Conservation (phyloP, 192 early-diverging fungal species). For the Coemansia sp. region DNA sequence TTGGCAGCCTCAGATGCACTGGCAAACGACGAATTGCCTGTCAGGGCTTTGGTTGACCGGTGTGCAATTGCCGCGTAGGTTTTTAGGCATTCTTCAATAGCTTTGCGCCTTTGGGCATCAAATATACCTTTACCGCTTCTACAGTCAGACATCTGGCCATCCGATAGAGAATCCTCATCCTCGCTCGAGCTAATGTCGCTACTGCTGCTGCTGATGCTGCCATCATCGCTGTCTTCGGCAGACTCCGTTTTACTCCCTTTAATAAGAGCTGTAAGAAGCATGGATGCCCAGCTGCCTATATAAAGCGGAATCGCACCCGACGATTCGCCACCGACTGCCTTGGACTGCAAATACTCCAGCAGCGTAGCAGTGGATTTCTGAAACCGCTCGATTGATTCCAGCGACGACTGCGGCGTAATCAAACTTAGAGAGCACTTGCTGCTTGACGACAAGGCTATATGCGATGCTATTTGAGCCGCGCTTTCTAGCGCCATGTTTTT, state of each 20-base stretch:
- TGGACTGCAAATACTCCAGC: conserved; percentile 37
- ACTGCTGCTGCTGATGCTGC: conserved; percentile 6
- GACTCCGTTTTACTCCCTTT: conserved; percentile 8
- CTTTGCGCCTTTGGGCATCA: conserved; percentile 25
- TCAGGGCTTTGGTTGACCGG: conserved; percentile 38
- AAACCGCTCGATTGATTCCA: conserved; percentile 26
- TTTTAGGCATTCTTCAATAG: conserved; percentile 36
- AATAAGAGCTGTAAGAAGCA: conserved; percentile 32
- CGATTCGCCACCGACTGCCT: conserved; percentile 22
- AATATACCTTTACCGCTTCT: background rate
- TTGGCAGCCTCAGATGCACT: conserved; percentile 42
- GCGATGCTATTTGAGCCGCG: conserved; percentile 61
- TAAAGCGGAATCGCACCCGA: conserved; percentile 39
- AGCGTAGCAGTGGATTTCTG: conserved; percentile 12
- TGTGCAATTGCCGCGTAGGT: conserved; percentile 33
- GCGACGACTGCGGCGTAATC: conserved; percentile 16
- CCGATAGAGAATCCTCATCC: background rate
- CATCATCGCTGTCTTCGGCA: background rate
- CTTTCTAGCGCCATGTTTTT: conserved; percentile 63
- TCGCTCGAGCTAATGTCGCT: conserved; percentile 5
- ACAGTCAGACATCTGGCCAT: background rate
- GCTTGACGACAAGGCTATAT: conserved; percentile 36
- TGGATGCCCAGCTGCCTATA: conserved; percentile 38
- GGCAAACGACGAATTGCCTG: conserved; percentile 8
- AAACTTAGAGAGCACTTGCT: conserved; percentile 1